A percentile compares a stretch with the other conserved stretches of the same genome.
These are phyloP conservation scores for Zygosaccharomyces pseudobailii DNA, from an alignment of 1,139 yeast genomes.

Conservation along the genomic window DNA sequence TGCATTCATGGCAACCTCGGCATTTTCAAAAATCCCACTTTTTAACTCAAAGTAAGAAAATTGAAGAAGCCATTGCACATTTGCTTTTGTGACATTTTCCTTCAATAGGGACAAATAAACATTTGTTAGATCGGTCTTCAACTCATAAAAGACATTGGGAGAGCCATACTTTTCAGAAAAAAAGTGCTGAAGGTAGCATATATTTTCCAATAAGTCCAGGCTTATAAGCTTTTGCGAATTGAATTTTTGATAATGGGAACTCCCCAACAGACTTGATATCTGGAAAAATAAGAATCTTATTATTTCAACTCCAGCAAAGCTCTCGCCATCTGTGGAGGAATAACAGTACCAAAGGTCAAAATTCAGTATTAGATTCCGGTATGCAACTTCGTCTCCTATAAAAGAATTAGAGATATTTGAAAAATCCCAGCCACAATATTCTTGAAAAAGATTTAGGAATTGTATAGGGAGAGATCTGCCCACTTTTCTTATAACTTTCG, in stretches of 20 bases:
- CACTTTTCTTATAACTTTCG: slow-evolving; percentile 20
- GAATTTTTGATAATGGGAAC: slow-evolving; percentile 45
- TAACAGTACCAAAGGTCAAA: slow-evolving; percentile 46
- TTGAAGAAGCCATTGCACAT: slow-evolving; percentile 39
- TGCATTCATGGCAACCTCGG: slow-evolving; percentile 15
- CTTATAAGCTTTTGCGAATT: slow-evolving; percentile 49
- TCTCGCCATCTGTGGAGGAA: slow-evolving; percentile 7
- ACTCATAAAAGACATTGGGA: slow-evolving; percentile 38
- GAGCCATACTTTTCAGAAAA: slow-evolving; percentile 28
- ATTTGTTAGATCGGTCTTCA: slow-evolving; percentile 36
- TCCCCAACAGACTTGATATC: slow-evolving; percentile 48
- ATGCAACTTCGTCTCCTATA: slow-evolving; percentile 43
- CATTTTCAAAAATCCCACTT: slow-evolving; percentile 20
- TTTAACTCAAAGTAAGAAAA: slow-evolving; percentile 40
- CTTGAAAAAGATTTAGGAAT: slow-evolving; percentile 40
- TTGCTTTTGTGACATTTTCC: slow-evolving; percentile 39
- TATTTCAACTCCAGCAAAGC: slow-evolving; percentile 37
- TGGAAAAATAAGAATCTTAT: slow-evolving; percentile 52
- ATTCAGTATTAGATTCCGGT: slow-evolving; percentile 43
- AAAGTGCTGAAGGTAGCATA: slow-evolving; percentile 43
- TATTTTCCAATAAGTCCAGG: slow-evolving; percentile 49
- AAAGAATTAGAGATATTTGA: slow-evolving; percentile 41
- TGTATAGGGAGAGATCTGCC: slow-evolving; percentile 26
- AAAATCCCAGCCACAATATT: slow-evolving; percentile 44
- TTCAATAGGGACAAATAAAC: slow-evolving; percentile 38